These are phyloP conservation scores for Grigorovia humatica DNA, from an alignment of 805 yeast genomes.

Conservation along the genomic window DNA sequence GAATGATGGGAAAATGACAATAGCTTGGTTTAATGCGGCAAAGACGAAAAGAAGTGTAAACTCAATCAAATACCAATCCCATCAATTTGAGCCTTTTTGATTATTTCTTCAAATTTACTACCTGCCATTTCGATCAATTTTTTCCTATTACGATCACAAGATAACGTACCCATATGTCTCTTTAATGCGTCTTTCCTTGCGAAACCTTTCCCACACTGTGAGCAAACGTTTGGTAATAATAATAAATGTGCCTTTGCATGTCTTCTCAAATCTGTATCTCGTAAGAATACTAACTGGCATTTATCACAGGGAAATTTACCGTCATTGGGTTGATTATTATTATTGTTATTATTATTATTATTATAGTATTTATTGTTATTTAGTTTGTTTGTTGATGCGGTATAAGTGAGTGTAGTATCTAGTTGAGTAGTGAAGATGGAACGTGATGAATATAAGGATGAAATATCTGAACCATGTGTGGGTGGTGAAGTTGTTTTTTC, in stretches of 20 bases:
- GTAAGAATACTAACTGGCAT: slow-evolving; percentile 53
- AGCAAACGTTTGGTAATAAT: slow-evolving; percentile 66
- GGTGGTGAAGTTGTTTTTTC: background rate
- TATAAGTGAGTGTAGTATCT: background rate
- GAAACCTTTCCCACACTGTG: slow-evolving; percentile 70
- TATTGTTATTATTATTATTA: no score
- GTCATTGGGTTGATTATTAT: background rate
- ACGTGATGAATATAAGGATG: background rate
- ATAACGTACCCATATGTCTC: slow-evolving; percentile 62
- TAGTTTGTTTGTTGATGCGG: background rate
- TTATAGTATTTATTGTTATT: background rate
- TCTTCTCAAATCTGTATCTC: slow-evolving; percentile 61
- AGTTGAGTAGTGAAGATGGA: background rate
- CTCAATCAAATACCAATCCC: slow-evolving; percentile 21
- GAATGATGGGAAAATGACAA: no score
- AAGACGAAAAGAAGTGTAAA: no score
- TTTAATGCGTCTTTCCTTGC: slow-evolving; percentile 76
- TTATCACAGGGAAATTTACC: slow-evolving; percentile 46
- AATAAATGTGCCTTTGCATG: slow-evolving; percentile 67
- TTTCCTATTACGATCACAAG: slow-evolving; percentile 64
- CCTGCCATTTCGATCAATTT: slow-evolving; percentile 31
- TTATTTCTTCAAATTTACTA: slow-evolving; percentile 28
- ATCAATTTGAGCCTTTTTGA: slow-evolving; percentile 22
- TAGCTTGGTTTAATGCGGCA: no score
- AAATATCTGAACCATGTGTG: background rate